Base-by-base conservation (phyloP, 2,329 filamentous ascomycete genomes). In the Septoria petroselini region DNA sequence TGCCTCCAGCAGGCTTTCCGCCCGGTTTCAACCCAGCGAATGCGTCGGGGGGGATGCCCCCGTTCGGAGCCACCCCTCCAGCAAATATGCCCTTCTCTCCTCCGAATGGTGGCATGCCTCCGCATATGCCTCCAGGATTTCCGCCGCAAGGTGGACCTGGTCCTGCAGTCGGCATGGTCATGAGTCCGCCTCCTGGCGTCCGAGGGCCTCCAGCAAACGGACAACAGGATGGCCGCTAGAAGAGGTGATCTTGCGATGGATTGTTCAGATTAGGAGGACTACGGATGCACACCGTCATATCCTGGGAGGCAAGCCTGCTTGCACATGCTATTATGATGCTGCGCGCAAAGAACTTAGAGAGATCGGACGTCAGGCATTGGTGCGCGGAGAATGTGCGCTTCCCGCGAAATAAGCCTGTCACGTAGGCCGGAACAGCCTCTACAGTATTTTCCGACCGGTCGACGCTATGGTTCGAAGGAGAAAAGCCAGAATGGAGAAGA, bases 1-100 rank as follows among this genome's bases (percentile, higher is more conserved):
- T 64, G 30, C 65, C 60, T 18, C 70, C 68, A 1, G 70, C 70
- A 53, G 60, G 54, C 35, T 69, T 70, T 61, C 61, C 59, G 35
- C 60, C 57, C 15, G 70, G 68, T 7, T 62, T 63, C 43, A 68
- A 70, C 62, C 61, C 60, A 39, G 58, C 54, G 19, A 68, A 65
- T 14, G 59, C 60, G 45, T 34, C 43, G 11, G 25, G 34, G 11
- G 43, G 43, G 4, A 39, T 47, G 27, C 43, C 43, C 8, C 60
- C 65, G 48, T 55, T 70, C 59, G 69, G 67, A 5, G 42, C 23
- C 21, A 54, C 55, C 21, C 53, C 55, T 11, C 52, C 47, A 15
- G 58, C 51, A 1, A 58, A 55, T 7, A 56, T 64, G 58, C 59
- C 61, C 3, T 62, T 62, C 50, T 69, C 70, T 21, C 70, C 70